Evolutionary conservation across 495 filamentous ascomycete genomes (phyloP).

Genomic region (Podospora tetraspora): DNA sequence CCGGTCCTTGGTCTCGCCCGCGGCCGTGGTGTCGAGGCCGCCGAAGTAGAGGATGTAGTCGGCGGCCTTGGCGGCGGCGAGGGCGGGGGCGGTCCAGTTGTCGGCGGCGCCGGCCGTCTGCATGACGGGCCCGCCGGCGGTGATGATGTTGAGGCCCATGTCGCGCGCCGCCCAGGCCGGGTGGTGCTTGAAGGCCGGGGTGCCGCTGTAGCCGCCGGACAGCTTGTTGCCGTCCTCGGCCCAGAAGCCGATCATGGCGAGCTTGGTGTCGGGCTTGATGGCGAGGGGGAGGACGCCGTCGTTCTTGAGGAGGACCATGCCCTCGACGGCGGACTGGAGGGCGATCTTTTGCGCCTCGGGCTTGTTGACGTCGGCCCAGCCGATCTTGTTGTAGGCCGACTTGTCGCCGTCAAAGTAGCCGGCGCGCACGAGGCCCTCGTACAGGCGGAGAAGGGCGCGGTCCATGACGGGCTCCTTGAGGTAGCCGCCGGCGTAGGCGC

Average conservation of each 20-base stretch:
- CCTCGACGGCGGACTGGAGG: conserved; percentile 30
- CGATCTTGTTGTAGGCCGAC: conserved; percentile 13
- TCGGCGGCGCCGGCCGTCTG: conserved; percentile 51
- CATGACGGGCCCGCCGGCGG: conserved; percentile 25
- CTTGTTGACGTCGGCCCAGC: conserved; percentile 23
- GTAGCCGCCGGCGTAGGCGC: conserved; percentile 17
- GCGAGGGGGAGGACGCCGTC: conserved; percentile 27
- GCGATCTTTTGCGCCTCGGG: conserved; percentile 30
- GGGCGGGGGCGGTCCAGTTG: conserved; percentile 46
- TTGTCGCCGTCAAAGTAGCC: conserved; percentile 29
- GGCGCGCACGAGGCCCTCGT: conserved; percentile 45
- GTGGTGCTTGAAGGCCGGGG: conserved; percentile 30
- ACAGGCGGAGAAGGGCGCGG: conserved; percentile 19
- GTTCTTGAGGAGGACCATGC: conserved; percentile 39
- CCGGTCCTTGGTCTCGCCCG: conserved; percentile 37
- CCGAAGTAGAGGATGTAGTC: conserved; percentile 41
- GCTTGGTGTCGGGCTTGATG: conserved; percentile 16
- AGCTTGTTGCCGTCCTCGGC: conserved; percentile 29
- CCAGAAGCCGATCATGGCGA: conserved; percentile 44
- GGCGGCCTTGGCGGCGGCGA: conserved; percentile 31
- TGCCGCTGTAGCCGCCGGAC: conserved; percentile 39
- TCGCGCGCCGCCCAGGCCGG: conserved; percentile 34
- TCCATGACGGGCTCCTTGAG: conserved; percentile 19
- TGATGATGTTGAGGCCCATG: conserved; percentile 21
- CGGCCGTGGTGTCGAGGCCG: conserved; percentile 37